Evolutionary conservation across 495 filamentous ascomycete species (phyloP).

Genomic region (Daldinia grandis): DNA sequence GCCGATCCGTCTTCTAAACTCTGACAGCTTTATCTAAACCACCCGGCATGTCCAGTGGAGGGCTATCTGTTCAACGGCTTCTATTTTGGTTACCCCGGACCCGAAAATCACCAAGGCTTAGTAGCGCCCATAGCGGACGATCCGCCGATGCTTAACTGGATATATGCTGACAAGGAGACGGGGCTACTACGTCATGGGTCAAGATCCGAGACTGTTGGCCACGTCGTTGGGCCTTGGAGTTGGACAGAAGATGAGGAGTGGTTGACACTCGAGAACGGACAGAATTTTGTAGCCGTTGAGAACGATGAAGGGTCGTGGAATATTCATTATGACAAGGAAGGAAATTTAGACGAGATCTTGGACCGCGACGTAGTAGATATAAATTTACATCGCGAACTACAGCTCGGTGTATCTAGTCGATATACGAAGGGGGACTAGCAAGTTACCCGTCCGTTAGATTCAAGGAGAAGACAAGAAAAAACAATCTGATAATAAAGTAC

Average conservation of each 20-base stretch:
- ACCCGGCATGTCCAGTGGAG: constrained; percentile 52
- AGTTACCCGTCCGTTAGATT: background rate
- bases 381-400: constrained; percentile 44
- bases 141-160: constrained; percentile 71
- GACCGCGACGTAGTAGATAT: constrained; percentile 46
- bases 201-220: constrained; percentile 55
- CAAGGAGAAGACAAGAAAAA: background rate
- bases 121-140: constrained; percentile 66
- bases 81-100: constrained; percentile 66
- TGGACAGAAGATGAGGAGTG: constrained; percentile 64
- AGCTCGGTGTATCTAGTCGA: constrained; percentile 47
- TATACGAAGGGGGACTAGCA: constrained; percentile 36
- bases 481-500: constrained; percentile 14
- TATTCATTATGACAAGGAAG: constrained; percentile 54
- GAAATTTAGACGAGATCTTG: constrained; percentile 40
- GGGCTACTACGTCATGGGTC: constrained; percentile 63
- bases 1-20: constrained; percentile 19
- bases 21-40: constrained; percentile 56
- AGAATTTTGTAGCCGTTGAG: constrained; percentile 54
- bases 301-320: constrained; percentile 57
- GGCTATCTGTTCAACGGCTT: constrained; percentile 68
- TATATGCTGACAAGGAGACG: constrained; percentile 67
- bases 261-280: constrained; percentile 58
- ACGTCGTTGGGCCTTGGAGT: constrained; percentile 65
- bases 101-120: constrained; percentile 63